These are phyloP conservation scores for Cladorrhinum sp. DNA, from an alignment of 2,329 filamentous ascomycete species.

Conservation along the genomic window DNA sequence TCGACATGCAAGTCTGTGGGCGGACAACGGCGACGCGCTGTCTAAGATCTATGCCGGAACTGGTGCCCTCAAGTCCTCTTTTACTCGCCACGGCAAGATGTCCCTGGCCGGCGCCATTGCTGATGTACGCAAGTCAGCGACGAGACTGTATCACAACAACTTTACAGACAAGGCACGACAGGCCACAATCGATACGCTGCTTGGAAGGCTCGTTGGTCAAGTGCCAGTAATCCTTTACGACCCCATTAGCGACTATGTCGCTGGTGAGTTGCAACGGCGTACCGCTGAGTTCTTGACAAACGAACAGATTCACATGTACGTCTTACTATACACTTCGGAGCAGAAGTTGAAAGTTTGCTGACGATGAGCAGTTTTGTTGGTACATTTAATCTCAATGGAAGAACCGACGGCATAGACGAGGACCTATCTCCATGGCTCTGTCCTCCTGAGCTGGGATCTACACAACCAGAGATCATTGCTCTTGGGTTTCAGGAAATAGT, in stretches of 20 bases:
- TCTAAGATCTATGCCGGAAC: constrained; percentile 97
- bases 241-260: constrained; percentile 89
- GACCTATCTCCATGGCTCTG: constrained; percentile 87
- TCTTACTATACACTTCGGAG: constrained; percentile 3
- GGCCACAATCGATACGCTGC: constrained; percentile 88
- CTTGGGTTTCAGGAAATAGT: constrained; percentile 98
- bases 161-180: constrained; percentile 92
- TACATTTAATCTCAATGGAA: constrained; percentile 93
- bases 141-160: constrained; percentile 94
- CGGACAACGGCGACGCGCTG: constrained; percentile 91
- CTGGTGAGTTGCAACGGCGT: constrained; percentile 66
- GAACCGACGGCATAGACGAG: constrained; percentile 70
- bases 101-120: constrained; percentile 88
- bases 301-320: constrained; percentile 71
- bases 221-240: constrained; percentile 82
- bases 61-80: constrained; percentile 90
- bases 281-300: constrained; percentile 71
- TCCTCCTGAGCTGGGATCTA: constrained; percentile 54
- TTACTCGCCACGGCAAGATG: constrained; percentile 93
- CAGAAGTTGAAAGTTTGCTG: constrained; percentile 15
- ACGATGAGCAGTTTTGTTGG: constrained; percentile 56
- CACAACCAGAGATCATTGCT: constrained; percentile 79
- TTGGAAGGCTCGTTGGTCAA: constrained; percentile 83
- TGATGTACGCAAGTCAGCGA: constrained; percentile 93
- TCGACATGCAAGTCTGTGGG: constrained; percentile 90